Percentiles rank a stretch among this genome's conserved stretches.
These are phyloP conservation scores for Durusdinium trenchii DNA, from an alignment of 73 alveolate species.

Conservation along the genomic window DNA sequence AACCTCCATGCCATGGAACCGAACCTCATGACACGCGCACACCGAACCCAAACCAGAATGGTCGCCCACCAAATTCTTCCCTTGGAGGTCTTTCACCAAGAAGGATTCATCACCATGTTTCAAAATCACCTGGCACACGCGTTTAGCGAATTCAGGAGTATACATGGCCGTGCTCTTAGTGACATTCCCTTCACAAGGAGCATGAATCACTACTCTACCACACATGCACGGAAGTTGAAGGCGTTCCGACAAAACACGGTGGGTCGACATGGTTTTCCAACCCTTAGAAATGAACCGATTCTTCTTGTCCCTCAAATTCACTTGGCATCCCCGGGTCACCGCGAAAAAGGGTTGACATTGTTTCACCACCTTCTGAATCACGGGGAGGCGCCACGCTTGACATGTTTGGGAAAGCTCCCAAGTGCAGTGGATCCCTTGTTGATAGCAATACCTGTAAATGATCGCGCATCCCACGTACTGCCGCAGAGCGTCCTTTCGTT, in stretches of 20 bases:
- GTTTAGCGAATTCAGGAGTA: not conserved
- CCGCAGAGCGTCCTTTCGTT: not conserved
- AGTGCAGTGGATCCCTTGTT: not conserved
- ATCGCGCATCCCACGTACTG: not conserved
- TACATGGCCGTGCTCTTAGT: not conserved
- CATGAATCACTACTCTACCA: not conserved
- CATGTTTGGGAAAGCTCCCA: conserved; percentile 6
- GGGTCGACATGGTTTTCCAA: not conserved
- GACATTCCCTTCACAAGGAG: not conserved
- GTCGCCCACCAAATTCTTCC: not conserved
- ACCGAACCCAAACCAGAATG: not conserved
- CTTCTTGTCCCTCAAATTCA: not conserved
- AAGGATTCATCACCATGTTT: not conserved
- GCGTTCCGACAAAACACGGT: not conserved
- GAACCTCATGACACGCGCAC: not conserved
- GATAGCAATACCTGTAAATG: not conserved
- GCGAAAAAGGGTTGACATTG: not conserved
- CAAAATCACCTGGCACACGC: not conserved
- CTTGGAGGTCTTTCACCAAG: not conserved
- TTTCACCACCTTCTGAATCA: not conserved
- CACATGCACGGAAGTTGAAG: not conserved
- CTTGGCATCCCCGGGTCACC: not conserved
- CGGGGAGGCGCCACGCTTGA: conserved; percentile 9
- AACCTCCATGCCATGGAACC: not conserved
- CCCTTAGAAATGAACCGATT: not conserved